Conservation (phyloP, 2,329 filamentous ascomycete species). For the Scytalidium lignicola region DNA sequence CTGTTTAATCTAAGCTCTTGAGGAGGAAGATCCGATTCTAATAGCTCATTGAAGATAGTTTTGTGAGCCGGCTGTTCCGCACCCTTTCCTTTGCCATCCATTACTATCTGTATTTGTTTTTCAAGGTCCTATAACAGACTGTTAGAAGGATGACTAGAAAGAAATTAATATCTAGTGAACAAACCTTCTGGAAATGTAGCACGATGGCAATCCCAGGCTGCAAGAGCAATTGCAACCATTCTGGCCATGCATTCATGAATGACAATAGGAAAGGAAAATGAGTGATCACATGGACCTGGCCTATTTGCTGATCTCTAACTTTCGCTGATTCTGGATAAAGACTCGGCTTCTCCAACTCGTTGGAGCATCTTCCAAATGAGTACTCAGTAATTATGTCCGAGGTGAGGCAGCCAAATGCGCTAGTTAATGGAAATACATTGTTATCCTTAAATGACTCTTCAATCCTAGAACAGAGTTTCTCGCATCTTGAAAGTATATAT, state of each 20-base stretch:
- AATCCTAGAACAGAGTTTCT: conserved; percentile 5
- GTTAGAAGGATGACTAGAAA: neutral
- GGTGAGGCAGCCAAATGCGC: conserved; percentile 8
- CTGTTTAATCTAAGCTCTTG: conserved; percentile 32
- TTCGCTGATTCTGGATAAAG: conserved; percentile 2
- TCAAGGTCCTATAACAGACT: conserved; percentile 1
- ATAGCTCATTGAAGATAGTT: conserved; percentile 18
- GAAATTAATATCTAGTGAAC: neutral
- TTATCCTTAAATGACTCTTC: conserved; percentile 5
- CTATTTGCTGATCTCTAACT: neutral
- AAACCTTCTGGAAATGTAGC: conserved; percentile 5
- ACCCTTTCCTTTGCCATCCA: neutral
- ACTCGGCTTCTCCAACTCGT: conserved; percentile 4
- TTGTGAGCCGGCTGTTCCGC: conserved; percentile 11
- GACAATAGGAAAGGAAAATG: neutral
- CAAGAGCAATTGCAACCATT: conserved; percentile 1
- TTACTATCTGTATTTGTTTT: conserved; percentile 7
- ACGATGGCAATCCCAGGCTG: conserved; percentile 1
- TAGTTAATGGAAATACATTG: conserved; percentile 3
- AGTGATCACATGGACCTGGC: neutral
- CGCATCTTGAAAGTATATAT: conserved; percentile 3
- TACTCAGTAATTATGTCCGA: conserved; percentile 21
- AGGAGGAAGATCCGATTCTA: conserved; percentile 28
- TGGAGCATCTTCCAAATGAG: conserved; percentile 13
- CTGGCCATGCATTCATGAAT: neutral